Evolutionary conservation across 306 rosid genomes (phyloP).

Genomic region (Mimosa pudica): DNA sequence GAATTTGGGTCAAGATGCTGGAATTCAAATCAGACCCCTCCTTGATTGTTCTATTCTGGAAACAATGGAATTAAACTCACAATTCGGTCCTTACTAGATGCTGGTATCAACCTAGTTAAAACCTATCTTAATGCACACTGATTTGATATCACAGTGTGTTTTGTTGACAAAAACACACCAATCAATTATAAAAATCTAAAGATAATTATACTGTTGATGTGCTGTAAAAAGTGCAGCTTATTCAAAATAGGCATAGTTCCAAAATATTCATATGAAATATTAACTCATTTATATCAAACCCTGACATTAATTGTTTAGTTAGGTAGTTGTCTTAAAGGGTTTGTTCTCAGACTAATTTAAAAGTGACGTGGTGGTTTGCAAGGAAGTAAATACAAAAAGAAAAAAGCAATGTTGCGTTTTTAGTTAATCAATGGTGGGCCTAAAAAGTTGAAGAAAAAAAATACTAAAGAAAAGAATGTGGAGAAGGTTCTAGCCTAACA

Average conservation of each 20-base stretch:
- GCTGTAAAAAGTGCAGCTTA: neutral
- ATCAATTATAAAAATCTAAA: neutral
- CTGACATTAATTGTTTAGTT: neutral
- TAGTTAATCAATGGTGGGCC: conserved; percentile 33
- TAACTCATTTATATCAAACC: neutral
- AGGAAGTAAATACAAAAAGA: neutral
- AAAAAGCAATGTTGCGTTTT: conserved; percentile 12
- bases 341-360: neutral
- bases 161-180: neutral
- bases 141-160: neutral
- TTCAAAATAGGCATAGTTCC: neutral
- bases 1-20: neutral
- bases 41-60: conserved; percentile 27
- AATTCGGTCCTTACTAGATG: neutral
- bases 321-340: neutral
- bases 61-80: neutral
- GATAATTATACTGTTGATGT: too few species aligned
- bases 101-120: neutral
- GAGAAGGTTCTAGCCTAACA: conserved; percentile 35
- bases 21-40: neutral
- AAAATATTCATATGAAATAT: neutral
- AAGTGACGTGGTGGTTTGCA: neutral
- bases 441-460: conserved; percentile 35
- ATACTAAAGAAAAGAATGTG: conserved; percentile 29
- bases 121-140: neutral